Conservation (phyloP, 768 basidiomycete species). For the Lentinula edodes region DNA sequence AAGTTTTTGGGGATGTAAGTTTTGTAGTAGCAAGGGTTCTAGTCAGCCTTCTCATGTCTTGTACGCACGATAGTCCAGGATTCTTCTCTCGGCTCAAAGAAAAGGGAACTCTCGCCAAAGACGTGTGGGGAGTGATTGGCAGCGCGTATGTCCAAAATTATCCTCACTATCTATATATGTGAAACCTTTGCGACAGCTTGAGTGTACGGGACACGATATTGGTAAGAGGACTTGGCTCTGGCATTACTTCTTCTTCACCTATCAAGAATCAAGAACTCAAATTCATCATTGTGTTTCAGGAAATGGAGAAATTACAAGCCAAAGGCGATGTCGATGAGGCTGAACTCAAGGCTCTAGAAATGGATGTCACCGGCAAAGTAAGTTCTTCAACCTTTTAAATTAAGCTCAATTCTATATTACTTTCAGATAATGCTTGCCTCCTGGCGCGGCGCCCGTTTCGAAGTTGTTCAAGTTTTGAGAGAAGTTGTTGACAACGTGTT, state of each 20-base stretch:
- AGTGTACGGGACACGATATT: slow-evolving; percentile 77
- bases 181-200: slow-evolving; percentile 29
- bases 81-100: slow-evolving; percentile 95
- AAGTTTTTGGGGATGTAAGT: slow-evolving; percentile 87
- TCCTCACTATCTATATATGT: neutral
- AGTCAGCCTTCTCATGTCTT: neutral
- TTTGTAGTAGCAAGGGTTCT: neutral
- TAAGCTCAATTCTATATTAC: neutral
- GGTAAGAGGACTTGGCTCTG: slow-evolving; percentile 21
- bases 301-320: slow-evolving; percentile 86
- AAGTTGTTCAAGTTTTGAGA: slow-evolving; percentile 86
- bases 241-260: neutral
- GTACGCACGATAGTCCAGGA: slow-evolving; percentile 49
- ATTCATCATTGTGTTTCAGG: slow-evolving; percentile 30
- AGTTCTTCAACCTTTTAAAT: slow-evolving; percentile 7
- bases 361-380: slow-evolving; percentile 91
- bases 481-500: slow-evolving; percentile 82
- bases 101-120: slow-evolving; percentile 88
- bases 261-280: neutral
- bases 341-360: slow-evolving; percentile 78
- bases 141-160: slow-evolving; percentile 66
- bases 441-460: slow-evolving; percentile 95
- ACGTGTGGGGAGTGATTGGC: slow-evolving; percentile 94
- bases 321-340: slow-evolving; percentile 89
- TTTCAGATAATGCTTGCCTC: slow-evolving; percentile 87